Conservation (phyloP, 192 early-diverging fungal genomes). For the Backusella luteola region DNA sequence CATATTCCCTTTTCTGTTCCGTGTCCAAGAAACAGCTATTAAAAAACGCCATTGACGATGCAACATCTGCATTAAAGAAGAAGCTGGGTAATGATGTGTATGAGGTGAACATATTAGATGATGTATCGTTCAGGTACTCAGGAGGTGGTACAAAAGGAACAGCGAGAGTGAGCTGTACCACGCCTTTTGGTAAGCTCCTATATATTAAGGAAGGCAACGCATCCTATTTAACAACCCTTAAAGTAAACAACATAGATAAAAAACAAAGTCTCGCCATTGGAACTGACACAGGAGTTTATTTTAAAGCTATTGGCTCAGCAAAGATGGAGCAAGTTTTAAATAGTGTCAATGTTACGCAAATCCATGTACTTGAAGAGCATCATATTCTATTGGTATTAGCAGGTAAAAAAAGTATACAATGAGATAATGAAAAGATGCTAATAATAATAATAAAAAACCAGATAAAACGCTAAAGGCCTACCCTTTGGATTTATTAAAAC, state of each 20-base stretch:
- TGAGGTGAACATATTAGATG: slow-evolving; percentile 55
- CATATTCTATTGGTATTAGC: slow-evolving; percentile 81
- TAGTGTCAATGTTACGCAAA: slow-evolving; percentile 75
- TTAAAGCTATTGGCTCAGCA: slow-evolving; percentile 41
- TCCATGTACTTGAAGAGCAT: slow-evolving; percentile 79
- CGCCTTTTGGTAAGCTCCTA: slow-evolving; percentile 33
- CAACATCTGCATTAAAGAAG: slow-evolving; percentile 44
- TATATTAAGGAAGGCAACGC: not conserved
- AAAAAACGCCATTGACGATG: slow-evolving; percentile 75
- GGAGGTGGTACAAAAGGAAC: slow-evolving; percentile 16
- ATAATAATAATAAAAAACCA: slow-evolving; percentile 36
- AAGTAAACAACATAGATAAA: slow-evolving; percentile 25
- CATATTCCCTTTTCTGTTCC: slow-evolving; percentile 68
- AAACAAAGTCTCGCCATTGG: slow-evolving; percentile 72
- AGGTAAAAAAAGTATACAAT: slow-evolving; percentile 43
- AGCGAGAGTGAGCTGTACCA: slow-evolving; percentile 48
- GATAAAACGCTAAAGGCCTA: slow-evolving; percentile 73
- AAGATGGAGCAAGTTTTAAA: slow-evolving; percentile 54
- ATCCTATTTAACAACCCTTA: not conserved
- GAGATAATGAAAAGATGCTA: not conserved
- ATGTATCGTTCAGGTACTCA: slow-evolving; percentile 39
- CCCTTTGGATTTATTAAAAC: slow-evolving; percentile 73
- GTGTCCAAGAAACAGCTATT: slow-evolving; percentile 69
- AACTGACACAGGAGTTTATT: slow-evolving; percentile 81
- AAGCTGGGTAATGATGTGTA: slow-evolving; percentile 44